Percentiles rank a stretch among this genome's conserved stretches.
These are phyloP conservation scores for Stellera chamaejasme DNA, from an alignment of 345 rosid genomes.

Conservation along the genomic window DNA sequence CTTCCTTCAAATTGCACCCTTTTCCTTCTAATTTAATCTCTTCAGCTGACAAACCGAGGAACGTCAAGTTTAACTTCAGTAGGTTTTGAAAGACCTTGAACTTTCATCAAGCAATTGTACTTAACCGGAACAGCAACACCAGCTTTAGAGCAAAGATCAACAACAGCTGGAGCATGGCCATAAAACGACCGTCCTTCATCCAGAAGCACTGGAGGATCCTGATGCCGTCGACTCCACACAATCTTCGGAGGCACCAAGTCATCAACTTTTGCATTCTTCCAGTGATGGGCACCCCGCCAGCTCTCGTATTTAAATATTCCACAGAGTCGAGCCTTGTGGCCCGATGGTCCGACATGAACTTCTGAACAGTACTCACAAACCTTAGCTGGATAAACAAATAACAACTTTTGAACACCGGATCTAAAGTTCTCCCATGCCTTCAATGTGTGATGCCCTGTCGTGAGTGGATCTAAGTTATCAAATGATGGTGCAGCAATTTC, in stretches of 20 bases:
- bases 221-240: constrained; percentile 73
- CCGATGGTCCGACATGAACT: constrained; percentile 78
- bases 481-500: constrained; percentile 11
- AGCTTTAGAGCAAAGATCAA: constrained; percentile 68
- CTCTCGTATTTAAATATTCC: constrained; percentile 79
- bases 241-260: constrained; percentile 72
- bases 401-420: constrained; percentile 47
- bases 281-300: constrained; percentile 69
- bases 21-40: no score
- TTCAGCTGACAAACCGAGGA: no score
- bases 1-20: no score
- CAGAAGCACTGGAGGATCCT: constrained; percentile 63
- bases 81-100: constrained; percentile 46
- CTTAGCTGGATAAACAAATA: constrained; percentile 61
- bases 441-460: constrained; percentile 46
- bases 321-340: constrained; percentile 75
- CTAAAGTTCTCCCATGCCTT: constrained; percentile 68
- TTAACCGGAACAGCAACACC: constrained; percentile 51
- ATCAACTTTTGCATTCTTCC: constrained; percentile 72
- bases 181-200: constrained; percentile 57
- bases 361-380: constrained; percentile 73
- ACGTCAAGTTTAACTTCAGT: constrained; percentile 3
- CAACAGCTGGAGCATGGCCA: constrained; percentile 83
- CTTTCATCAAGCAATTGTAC: constrained; percentile 66
- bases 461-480: constrained; percentile 22